Base-by-base conservation (phyloP, 805 yeast genomes). In the Ogataea paraovalis region DNA sequence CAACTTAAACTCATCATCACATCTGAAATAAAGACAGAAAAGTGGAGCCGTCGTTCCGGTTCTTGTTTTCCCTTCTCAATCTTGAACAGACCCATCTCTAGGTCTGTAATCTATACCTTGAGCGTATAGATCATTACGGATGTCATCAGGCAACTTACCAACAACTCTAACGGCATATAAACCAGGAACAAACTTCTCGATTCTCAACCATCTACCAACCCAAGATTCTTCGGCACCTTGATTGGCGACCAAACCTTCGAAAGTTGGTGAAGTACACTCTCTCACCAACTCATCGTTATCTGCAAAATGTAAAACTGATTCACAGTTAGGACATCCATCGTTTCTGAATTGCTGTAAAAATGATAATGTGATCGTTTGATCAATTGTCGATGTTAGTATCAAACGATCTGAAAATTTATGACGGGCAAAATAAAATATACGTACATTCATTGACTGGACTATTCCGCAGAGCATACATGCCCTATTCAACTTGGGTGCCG, bases 391-490 rank as follows among this genome's bases (percentile, higher is more conserved):
- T 8, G 50, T 44, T n/a, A 41, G 34, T 37, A 37, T 37, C 9
- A 10, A 36, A 16, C n/a, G n/a, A n/a, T n/a, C n/a, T n/a, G n/a
- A n/a, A n/a, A n/a, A n/a, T n/a, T n/a, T n/a, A n/a, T n/a, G n/a
- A n/a, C n/a, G n/a, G n/a, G n/a, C n/a, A n/a, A n/a, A n/a, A n/a
- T n/a, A n/a, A n/a, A 19, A 16, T 7, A 19, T 36, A 67, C 81
- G 41, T 57, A 81, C 86, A 48, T 73, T 78, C 56, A 85, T 78
- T 4, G 96, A 81, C 61, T 88, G 96, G 46, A 92, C 87, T 46
- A 92, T 77, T 3, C 97, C 98, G 69, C 99, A 92, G 49, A 94
- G 78, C 97, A 92, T 87, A 62, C 99, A 92, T 7, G 98, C 98
- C 74, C 99, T 81, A 53, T 90, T 96, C 9, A 85, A 75, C 69